Percentiles rank a stretch among this genome's conserved stretches.
These are phyloP conservation scores for Geotrichum klebahnii DNA, from an alignment of 1,139 yeast species.

Conservation along the genomic window DNA sequence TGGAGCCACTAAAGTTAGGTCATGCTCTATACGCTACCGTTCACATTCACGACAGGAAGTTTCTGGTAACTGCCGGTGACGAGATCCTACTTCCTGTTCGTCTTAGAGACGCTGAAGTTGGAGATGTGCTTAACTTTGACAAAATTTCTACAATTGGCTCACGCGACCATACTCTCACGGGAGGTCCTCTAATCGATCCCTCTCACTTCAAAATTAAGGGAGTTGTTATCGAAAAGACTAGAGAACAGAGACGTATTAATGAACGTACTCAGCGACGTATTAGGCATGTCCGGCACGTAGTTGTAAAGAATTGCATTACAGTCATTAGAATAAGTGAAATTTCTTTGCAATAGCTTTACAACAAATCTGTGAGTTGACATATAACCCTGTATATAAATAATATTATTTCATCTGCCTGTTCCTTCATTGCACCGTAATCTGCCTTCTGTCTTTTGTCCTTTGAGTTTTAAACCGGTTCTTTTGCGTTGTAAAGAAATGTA, in stretches of 20 bases:
- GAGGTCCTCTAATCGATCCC: constrained; percentile 50
- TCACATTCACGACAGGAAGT: constrained; percentile 77
- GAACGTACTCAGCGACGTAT: constrained; percentile 72
- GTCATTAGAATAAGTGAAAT: constrained; percentile 71
- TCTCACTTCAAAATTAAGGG: constrained; percentile 63
- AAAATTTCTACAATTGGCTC: constrained; percentile 82
- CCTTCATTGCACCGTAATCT: too few relatives aligned
- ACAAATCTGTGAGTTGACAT: not conserved
- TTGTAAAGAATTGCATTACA: constrained; percentile 76
- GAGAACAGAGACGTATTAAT: constrained; percentile 70
- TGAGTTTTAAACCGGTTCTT: too few relatives aligned
- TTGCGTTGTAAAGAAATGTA: too few relatives aligned
- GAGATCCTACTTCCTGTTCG: constrained; percentile 71
- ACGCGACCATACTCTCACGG: constrained; percentile 68
- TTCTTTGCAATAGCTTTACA: constrained; percentile 25
- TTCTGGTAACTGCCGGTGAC: constrained; percentile 89
- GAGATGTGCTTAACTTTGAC: constrained; percentile 67
- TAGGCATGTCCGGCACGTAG: constrained; percentile 75
- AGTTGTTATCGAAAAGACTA: constrained; percentile 77
- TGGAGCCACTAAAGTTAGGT: constrained; percentile 62
- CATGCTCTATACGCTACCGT: constrained; percentile 69
- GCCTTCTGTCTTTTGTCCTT: too few relatives aligned
- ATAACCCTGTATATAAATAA: constrained; percentile 1
- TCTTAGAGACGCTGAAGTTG: constrained; percentile 70
- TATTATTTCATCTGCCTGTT: too few relatives aligned